Evolutionary conservation across 2,329 filamentous ascomycete species (phyloP).

Genomic region (Parafenestella ontariensis): DNA sequence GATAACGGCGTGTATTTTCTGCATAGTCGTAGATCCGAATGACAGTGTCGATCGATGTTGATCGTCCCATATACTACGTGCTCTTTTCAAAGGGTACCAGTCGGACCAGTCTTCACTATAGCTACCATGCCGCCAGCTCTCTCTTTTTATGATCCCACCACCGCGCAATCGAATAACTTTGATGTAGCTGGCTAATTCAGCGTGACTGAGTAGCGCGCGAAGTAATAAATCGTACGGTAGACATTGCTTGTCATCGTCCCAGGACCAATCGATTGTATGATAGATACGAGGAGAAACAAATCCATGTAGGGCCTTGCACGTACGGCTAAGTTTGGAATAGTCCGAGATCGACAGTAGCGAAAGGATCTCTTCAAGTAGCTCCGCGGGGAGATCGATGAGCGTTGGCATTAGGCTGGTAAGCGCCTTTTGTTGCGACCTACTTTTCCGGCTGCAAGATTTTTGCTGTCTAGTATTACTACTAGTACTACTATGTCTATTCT

Average conservation of each 20-base stretch:
- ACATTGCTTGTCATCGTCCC: not conserved
- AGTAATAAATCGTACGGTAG: not conserved
- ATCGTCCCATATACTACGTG: not conserved
- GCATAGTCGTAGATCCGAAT: not conserved
- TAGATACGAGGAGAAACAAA: not conserved
- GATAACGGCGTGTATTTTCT: not conserved
- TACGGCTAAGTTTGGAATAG: not conserved
- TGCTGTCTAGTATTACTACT: no score
- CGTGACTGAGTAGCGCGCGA: not conserved
- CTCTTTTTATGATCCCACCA: not conserved
- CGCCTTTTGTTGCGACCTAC: no score
- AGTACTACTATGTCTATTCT: no score
- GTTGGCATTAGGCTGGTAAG: not conserved
- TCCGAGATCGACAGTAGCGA: not conserved
- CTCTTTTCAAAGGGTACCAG: not conserved
- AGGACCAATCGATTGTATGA: not conserved
- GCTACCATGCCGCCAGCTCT: not conserved
- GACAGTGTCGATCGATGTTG: not conserved
- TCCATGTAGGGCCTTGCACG: not conserved
- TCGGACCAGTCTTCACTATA: not conserved
- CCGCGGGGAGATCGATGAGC: not conserved
- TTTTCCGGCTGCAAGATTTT: no score
- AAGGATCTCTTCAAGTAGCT: not conserved
- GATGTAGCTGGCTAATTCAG: not conserved
- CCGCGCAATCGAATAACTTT: not conserved